phyloP scores from a whole-genome alignment of 1,139 yeast species.

The Suhomyces taliae region DNA sequence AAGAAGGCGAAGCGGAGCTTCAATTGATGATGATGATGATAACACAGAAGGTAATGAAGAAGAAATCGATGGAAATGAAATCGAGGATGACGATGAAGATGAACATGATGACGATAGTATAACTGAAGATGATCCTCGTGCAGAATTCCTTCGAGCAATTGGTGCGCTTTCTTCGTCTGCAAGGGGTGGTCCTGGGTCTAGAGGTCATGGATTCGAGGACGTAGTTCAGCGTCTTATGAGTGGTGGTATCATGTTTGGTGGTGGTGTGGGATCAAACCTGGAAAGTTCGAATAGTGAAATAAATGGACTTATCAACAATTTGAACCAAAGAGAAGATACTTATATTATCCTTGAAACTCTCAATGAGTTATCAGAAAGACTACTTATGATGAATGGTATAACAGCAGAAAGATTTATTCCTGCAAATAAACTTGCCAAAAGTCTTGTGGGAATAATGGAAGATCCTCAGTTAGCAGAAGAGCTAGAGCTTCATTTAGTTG shows the following conservation, averaged over 20 bases:
- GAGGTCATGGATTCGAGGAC: conserved; percentile 30
- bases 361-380: conserved; percentile 60
- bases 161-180: conserved; percentile 21
- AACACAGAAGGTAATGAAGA: conserved; percentile 1
- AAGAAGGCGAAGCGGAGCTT: background rate
- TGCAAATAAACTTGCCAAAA: conserved; percentile 52
- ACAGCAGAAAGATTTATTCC: conserved; percentile 69
- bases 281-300: conserved; percentile 28
- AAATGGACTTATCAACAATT: conserved; percentile 39
- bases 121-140: conserved; percentile 26
- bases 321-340: conserved; percentile 48
- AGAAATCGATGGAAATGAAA: conserved; percentile 17
- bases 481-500: conserved; percentile 76
- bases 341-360: conserved; percentile 55
- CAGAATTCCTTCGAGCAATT: conserved; percentile 31
- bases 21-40: background rate
- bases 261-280: conserved; percentile 17
- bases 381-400: conserved; percentile 67
- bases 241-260: conserved; percentile 35
- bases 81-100: conserved; percentile 19
- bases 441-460: conserved; percentile 58
- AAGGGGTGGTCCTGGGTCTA: conserved; percentile 1
- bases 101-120: conserved; percentile 16
- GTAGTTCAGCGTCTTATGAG: conserved; percentile 40
- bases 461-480: conserved; percentile 62